Evolutionary conservation across 2,329 filamentous ascomycete species (phyloP).

Genomic region (Cladosporium sphaerospermum): DNA sequence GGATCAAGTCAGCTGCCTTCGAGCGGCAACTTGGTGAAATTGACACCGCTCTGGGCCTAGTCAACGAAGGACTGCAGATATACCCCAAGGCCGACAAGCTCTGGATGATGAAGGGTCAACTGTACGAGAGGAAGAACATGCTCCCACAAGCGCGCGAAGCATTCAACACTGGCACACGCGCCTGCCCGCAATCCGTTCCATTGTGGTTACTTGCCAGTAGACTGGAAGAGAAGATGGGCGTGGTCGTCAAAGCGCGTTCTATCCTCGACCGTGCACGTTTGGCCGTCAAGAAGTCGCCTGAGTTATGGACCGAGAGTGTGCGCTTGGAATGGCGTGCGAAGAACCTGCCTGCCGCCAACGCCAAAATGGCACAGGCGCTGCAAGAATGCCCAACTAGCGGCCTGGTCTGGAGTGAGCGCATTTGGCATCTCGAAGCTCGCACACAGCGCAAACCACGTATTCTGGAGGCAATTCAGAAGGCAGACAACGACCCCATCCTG

Average conservation of each 20-base stretch:
- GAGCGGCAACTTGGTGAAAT: conserved; percentile 76
- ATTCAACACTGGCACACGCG: conserved; percentile 80
- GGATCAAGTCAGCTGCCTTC: conserved; percentile 93
- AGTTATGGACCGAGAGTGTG: conserved; percentile 90
- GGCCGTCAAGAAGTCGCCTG: conserved; percentile 74
- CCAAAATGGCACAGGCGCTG: conserved; percentile 85
- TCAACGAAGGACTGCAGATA: conserved; percentile 75
- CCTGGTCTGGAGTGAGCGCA: conserved; percentile 86
- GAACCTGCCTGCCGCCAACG: conserved; percentile 77
- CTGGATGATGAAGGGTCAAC: conserved; percentile 98
- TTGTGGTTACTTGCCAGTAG: conserved; percentile 86
- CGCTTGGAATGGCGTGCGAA: conserved; percentile 83
- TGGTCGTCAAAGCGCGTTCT: conserved; percentile 84
- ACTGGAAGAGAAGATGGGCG: conserved; percentile 77
- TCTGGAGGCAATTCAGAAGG: conserved; percentile 92
- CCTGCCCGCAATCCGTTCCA: conserved; percentile 74
- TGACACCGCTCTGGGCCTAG: conserved; percentile 78
- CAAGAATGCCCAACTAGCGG: conserved; percentile 87
- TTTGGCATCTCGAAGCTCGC: conserved; percentile 86
- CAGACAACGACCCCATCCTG: conserved; percentile 82
- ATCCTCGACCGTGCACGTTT: conserved; percentile 87
- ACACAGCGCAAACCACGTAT: conserved; percentile 88
- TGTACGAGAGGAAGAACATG: conserved; percentile 80
- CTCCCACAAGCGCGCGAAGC: conserved; percentile 81
- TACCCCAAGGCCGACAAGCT: conserved; percentile 84